A percentile compares a stretch with the other conserved stretches of the same genome.
These are phyloP conservation scores for Geotrichum ghanense DNA, from an alignment of 805 yeast genomes.

Conservation along the genomic window DNA sequence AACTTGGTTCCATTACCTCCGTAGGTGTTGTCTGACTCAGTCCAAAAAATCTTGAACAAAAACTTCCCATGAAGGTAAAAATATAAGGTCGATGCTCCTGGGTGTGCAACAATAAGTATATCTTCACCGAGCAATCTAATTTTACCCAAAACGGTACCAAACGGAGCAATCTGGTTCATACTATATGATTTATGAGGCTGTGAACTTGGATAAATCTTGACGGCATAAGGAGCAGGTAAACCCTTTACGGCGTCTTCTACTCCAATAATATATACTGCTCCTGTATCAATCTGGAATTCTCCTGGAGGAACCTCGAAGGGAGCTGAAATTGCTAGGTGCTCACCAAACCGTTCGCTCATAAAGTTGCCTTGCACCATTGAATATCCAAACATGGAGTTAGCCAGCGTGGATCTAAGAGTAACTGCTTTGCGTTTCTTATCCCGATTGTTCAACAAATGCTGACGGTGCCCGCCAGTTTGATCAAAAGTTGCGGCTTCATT, in stretches of 20 bases:
- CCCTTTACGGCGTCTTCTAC: slow-evolving; percentile 3
- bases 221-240: neutral
- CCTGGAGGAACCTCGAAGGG: slow-evolving; percentile 28
- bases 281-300: slow-evolving; percentile 7
- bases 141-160: slow-evolving; percentile 32
- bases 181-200: slow-evolving; percentile 9
- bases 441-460: neutral
- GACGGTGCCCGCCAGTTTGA: neutral
- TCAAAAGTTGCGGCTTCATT: neutral
- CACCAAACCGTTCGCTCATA: slow-evolving; percentile 22
- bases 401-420: slow-evolving; percentile 10
- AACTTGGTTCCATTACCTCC: slow-evolving; percentile 35
- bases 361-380: slow-evolving; percentile 34
- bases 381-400: slow-evolving; percentile 37
- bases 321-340: slow-evolving; percentile 40
- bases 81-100: slow-evolving; percentile 38
- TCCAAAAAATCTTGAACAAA: slow-evolving; percentile 21
- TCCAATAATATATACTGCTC: slow-evolving; percentile 14
- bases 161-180: slow-evolving; percentile 18
- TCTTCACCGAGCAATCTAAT: slow-evolving; percentile 24
- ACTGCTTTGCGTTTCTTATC: slow-evolving; percentile 5
- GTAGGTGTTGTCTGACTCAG: slow-evolving; percentile 20
- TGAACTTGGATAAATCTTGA: slow-evolving; percentile 14
- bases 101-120: slow-evolving; percentile 37
- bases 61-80: slow-evolving; percentile 24